Percentiles rank a stretch among this genome's conserved stretches.
Evolutionary conservation across 2,329 filamentous ascomycete genomes (phyloP).

Genomic region (Ophiostoma angusticollis): DNA sequence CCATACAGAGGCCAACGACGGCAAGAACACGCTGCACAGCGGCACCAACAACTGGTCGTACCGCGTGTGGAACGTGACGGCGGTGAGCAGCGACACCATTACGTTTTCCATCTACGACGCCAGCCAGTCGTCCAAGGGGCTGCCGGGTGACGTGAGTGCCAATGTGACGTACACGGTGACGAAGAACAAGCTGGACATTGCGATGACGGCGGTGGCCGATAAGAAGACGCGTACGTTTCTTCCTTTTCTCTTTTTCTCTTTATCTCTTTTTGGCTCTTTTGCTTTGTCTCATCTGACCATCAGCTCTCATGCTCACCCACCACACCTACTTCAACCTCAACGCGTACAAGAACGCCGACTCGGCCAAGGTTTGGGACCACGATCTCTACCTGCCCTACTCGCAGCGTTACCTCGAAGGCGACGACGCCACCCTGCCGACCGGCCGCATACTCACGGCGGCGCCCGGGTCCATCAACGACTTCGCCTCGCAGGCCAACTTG

Average conservation of each 20-base stretch:
- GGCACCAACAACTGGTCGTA: slow-evolving; percentile 50
- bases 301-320: slow-evolving; percentile 50
- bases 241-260: too few species aligned
- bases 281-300: too few species aligned
- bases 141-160: slow-evolving; percentile 47
- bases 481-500: slow-evolving; percentile 48
- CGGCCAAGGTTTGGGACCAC: slow-evolving; percentile 45
- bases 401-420: slow-evolving; percentile 41
- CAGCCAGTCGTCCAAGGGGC: slow-evolving; percentile 43
- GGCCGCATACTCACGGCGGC: slow-evolving; percentile 45
- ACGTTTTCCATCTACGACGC: slow-evolving; percentile 53
- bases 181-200: slow-evolving; percentile 44
- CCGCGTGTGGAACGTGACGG: slow-evolving; percentile 48
- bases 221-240: slow-evolving; percentile 29
- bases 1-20: slow-evolving; percentile 41
- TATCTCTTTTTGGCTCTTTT: too few species aligned
- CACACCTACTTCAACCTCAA: slow-evolving; percentile 60
- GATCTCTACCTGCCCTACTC: slow-evolving; percentile 52
- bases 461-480: slow-evolving; percentile 47
- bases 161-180: slow-evolving; percentile 50
- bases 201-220: slow-evolving; percentile 44
- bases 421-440: slow-evolving; percentile 45
- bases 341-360: slow-evolving; percentile 45
- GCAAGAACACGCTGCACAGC: slow-evolving; percentile 42
- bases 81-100: slow-evolving; percentile 41